These are phyloP conservation scores for Fusarium sp. DNA, from an alignment of 2,329 filamentous ascomycete genomes.

Conservation along the genomic window DNA sequence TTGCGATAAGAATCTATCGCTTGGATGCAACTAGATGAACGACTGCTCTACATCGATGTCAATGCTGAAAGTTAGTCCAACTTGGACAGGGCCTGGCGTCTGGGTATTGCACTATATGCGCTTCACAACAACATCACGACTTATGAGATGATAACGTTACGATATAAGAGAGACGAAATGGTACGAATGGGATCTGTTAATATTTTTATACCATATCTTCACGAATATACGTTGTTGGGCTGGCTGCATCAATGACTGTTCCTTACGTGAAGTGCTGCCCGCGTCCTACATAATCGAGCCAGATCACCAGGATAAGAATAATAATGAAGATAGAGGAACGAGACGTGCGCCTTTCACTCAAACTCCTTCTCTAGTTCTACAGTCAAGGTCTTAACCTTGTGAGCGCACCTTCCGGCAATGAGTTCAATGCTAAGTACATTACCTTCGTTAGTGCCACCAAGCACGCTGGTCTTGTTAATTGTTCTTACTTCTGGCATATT, in stretches of 20 bases:
- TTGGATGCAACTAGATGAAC: background rate
- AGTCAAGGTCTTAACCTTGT: no score
- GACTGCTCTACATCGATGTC: background rate
- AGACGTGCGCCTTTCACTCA: no score
- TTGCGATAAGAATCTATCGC: background rate
- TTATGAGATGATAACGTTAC: conserved; percentile 27
- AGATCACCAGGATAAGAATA: no score
- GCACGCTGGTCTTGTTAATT: no score
- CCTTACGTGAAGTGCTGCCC: no score
- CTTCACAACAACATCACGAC: conserved; percentile 14
- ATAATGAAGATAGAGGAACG: no score
- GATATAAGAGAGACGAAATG: background rate
- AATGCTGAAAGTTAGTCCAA: background rate
- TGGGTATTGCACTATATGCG: background rate
- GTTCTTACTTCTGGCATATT: no score
- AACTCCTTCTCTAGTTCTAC: no score
- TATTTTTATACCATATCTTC: background rate
- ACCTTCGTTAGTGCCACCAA: no score
- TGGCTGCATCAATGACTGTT: background rate
- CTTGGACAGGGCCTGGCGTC: background rate
- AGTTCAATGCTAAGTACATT: no score
- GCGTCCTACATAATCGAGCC: background rate
- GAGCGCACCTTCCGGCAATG: no score
- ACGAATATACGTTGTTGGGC: background rate
- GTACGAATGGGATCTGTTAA: background rate